These are phyloP conservation scores for Nakaseomyces bracarensis DNA, from an alignment of 1,139 yeast genomes.

Conservation along the genomic window DNA sequence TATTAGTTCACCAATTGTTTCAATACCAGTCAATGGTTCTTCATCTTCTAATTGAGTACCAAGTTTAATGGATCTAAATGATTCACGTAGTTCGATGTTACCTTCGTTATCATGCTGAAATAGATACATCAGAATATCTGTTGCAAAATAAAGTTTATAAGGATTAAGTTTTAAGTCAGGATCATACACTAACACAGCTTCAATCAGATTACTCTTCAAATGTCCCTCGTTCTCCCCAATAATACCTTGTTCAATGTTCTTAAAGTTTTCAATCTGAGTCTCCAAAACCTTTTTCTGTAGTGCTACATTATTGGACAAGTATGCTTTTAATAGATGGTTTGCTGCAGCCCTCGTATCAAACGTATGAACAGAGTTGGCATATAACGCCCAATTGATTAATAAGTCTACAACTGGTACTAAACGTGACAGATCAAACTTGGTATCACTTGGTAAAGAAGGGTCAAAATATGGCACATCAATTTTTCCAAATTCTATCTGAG, in stretches of 20 bases:
- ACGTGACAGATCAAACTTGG: slow-evolving; percentile 19
- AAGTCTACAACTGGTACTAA: slow-evolving; percentile 61
- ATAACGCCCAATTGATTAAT: slow-evolving; percentile 72
- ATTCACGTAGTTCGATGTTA: slow-evolving; percentile 30
- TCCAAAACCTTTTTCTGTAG: slow-evolving; percentile 53
- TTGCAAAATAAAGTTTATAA: slow-evolving; percentile 79
- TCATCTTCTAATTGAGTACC: slow-evolving; percentile 64
- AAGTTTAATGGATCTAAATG: slow-evolving; percentile 48
- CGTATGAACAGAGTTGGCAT: slow-evolving; percentile 69
- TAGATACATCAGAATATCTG: slow-evolving; percentile 54
- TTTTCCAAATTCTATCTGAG: slow-evolving; percentile 63
- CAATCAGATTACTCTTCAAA: slow-evolving; percentile 44
- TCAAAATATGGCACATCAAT: slow-evolving; percentile 90
- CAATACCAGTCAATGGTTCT: slow-evolving; percentile 66
- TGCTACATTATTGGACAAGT: slow-evolving; percentile 56
- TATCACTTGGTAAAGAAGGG: slow-evolving; percentile 51
- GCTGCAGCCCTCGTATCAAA: slow-evolving; percentile 78
- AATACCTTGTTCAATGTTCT: not conserved
- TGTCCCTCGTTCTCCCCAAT: not conserved
- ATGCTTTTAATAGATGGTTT: slow-evolving; percentile 55
- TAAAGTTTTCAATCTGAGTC: slow-evolving; percentile 44
- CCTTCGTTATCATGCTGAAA: slow-evolving; percentile 44
- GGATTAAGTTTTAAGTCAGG: slow-evolving; percentile 73
- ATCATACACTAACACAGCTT: slow-evolving; percentile 69
- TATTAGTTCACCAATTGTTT: slow-evolving; percentile 70